These are phyloP conservation scores for Salvia splendens DNA, from an alignment of 257 asterid species.

Conservation along the genomic window DNA sequence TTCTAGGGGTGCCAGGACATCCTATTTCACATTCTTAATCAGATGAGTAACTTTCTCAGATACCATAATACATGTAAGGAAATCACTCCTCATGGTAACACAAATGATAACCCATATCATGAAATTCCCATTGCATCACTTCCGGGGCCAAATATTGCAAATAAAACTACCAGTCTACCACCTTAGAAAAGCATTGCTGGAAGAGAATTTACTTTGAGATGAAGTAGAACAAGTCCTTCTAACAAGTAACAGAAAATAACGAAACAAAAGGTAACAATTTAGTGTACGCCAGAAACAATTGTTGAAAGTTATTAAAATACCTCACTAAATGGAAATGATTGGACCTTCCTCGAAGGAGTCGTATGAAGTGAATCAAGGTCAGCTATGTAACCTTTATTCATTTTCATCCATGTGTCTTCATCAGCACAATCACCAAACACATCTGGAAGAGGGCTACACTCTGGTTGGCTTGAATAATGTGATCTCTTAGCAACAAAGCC, in stretches of 20 bases:
- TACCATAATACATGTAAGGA: background rate
- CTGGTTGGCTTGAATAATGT: constrained; percentile 50
- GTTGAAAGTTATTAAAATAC: constrained; percentile 38
- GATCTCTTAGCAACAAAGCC: constrained; percentile 80
- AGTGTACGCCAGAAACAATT: constrained; percentile 14
- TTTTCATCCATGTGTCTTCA: constrained; percentile 88
- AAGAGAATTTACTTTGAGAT: constrained; percentile 7
- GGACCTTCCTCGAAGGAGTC: constrained; percentile 79
- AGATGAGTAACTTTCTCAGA: background rate
- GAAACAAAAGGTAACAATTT: background rate
- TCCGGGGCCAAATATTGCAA: background rate
- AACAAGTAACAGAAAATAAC: constrained; percentile 8
- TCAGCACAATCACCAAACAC: constrained; percentile 71
- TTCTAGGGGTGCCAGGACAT: background rate
- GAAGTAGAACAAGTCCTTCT: constrained; percentile 7
- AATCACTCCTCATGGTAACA: constrained; percentile 10
- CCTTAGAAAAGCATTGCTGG: background rate
- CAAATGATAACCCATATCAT: constrained; percentile 18
- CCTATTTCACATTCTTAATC: constrained; percentile 8
- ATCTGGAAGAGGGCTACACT: constrained; percentile 84
- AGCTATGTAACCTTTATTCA: constrained; percentile 86
- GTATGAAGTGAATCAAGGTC: constrained; percentile 81
- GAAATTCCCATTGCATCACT: constrained; percentile 9
- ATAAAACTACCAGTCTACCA: background rate
- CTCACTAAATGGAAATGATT: constrained; percentile 62